Evolutionary conservation across 768 basidiomycete species (phyloP).

Genomic region (Pleurotus tuber-regium): DNA sequence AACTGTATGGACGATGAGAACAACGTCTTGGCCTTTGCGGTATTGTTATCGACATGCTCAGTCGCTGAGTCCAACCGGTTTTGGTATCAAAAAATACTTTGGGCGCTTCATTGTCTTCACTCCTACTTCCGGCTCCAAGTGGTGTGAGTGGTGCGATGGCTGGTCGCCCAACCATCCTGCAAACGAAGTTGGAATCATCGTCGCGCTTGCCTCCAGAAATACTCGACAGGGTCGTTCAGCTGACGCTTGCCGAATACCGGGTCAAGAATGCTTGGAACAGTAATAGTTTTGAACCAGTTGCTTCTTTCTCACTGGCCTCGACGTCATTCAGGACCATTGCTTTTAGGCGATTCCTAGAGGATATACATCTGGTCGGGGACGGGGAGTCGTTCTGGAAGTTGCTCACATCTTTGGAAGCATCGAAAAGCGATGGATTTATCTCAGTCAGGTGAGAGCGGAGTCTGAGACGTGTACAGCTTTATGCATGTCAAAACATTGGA

Average conservation of each 20-base stretch:
- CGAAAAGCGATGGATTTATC: conserved; percentile 27
- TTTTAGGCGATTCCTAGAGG: conserved; percentile 35
- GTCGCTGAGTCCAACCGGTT: too few species aligned
- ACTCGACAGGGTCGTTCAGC: conserved; percentile 31
- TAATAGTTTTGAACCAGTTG: conserved; percentile 30
- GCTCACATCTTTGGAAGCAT: conserved; percentile 19
- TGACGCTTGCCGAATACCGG: conserved; percentile 19
- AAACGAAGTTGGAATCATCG: conserved; percentile 15
- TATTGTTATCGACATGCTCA: too few species aligned
- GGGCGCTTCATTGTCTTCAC: too few species aligned
- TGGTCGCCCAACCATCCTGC: too few species aligned
- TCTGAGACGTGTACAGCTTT: too few species aligned
- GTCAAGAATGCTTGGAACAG: conserved; percentile 5
- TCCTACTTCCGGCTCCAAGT: too few species aligned
- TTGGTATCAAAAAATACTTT: too few species aligned
- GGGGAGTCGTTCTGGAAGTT: conserved; percentile 24
- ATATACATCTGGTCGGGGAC: conserved; percentile 25
- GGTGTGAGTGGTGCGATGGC: too few species aligned
- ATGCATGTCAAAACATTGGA: too few species aligned
- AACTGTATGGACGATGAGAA: too few species aligned
- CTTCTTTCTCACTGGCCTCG: conserved; percentile 39
- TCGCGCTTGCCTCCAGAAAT: conserved; percentile 35
- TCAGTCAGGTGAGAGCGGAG: conserved; percentile 56
- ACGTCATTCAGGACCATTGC: conserved; percentile 39
- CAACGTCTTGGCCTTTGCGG: too few species aligned